phyloP scores from a whole-genome alignment of 2,329 filamentous ascomycete species.

The Fusarium sp. region DNA sequence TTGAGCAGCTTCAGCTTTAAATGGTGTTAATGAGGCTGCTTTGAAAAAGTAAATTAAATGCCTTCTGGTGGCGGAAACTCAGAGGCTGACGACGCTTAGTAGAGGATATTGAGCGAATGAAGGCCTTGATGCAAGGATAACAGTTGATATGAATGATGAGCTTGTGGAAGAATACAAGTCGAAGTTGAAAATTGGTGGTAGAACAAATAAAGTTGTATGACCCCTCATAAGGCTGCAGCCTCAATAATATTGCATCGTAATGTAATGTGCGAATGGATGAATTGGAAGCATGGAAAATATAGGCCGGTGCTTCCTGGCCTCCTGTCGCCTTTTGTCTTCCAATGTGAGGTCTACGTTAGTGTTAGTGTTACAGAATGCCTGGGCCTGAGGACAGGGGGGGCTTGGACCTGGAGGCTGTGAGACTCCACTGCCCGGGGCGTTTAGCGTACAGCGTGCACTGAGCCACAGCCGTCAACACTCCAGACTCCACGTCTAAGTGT shows the following conservation, averaged over 20 bases:
- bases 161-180: constrained; percentile 13
- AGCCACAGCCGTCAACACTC: constrained; percentile 45
- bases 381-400: constrained; percentile 10
- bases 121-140: neutral
- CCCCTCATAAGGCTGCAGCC: constrained; percentile 34
- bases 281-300: neutral
- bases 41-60: neutral
- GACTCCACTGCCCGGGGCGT: constrained; percentile 27
- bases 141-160: constrained; percentile 1
- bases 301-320: constrained; percentile 25
- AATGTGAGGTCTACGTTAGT: constrained; percentile 2
- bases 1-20: constrained; percentile 1
- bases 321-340: constrained; percentile 29
- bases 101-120: constrained; percentile 5
- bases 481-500: constrained; percentile 19
- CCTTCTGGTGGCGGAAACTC: neutral
- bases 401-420: constrained; percentile 31
- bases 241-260: constrained; percentile 1
- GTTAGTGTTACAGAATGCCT: constrained; percentile 12
- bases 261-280: constrained; percentile 5
- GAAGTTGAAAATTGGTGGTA: constrained; percentile 18
- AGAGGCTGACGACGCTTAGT: constrained; percentile 9
- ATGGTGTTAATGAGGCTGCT: neutral
- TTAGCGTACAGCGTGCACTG: constrained; percentile 16
- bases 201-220: neutral